Evolutionary conservation across 2,329 filamentous ascomycete species (phyloP).

Genomic region (Fusarium buharicum): DNA sequence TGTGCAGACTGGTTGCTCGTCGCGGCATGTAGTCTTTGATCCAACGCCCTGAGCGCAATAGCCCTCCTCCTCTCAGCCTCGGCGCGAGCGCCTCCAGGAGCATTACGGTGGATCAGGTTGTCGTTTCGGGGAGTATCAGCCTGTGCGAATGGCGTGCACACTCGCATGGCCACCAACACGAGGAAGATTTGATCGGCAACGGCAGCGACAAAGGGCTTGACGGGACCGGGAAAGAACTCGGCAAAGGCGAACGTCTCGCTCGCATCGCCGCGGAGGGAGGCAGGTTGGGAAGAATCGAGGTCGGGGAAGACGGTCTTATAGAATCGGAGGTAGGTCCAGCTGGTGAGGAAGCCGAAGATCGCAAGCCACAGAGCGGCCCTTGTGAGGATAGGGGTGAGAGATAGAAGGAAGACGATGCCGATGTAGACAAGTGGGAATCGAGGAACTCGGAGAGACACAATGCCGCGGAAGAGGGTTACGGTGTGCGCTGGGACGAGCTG

Average conservation of each 20-base stretch:
- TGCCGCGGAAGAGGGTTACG: constrained; percentile 88
- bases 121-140: constrained; percentile 82
- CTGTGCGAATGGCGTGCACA: constrained; percentile 87
- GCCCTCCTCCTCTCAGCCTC: constrained; percentile 92
- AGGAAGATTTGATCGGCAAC: constrained; percentile 76
- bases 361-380: constrained; percentile 83
- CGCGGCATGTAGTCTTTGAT: constrained; percentile 90
- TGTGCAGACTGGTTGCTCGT: constrained; percentile 60
- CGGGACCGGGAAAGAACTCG: constrained; percentile 89
- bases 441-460: constrained; percentile 87
- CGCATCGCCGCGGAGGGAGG: constrained; percentile 83
- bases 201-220: constrained; percentile 80
- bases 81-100: constrained; percentile 78
- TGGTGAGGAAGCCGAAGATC: constrained; percentile 82
- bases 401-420: constrained; percentile 74
- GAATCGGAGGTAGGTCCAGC: constrained; percentile 97
- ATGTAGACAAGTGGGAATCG: constrained; percentile 78
- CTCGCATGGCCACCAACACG: constrained; percentile 75
- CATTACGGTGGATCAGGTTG: constrained; percentile 62
- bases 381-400: constrained; percentile 67
- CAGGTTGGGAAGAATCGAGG: constrained; percentile 69
- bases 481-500: constrained; percentile 98
- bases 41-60: constrained; percentile 87
- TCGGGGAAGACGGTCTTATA: constrained; percentile 82
- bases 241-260: constrained; percentile 97